Base-by-base conservation (phyloP, 2,329 filamentous ascomycete species). In the Thermochaetoides dissita region DNA sequence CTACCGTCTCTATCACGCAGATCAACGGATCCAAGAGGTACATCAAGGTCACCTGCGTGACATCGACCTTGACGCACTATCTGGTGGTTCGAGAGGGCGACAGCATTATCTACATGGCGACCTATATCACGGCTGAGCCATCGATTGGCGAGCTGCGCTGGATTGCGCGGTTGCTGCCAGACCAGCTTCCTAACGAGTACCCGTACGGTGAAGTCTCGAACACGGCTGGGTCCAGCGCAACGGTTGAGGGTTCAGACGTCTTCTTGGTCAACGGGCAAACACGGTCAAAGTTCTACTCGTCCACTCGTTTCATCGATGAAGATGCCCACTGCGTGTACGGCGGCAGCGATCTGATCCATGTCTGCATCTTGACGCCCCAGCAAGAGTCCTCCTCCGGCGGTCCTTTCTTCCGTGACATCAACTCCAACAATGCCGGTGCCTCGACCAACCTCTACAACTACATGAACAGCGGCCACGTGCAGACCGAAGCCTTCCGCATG, bases 271-370 rank as follows among this genome's bases (percentile, higher is more conserved):
- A 64, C 48, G 72, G 75, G 17, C 63, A 82, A 55, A 82, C 78
- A 0, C 70, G 78, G 34, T 76, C 72, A 59, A 83, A 83, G 57
- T 83, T 82, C 63, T 83, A 79, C 61, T 79, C 74, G 2, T 76
- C 72, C 45, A 65, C 79, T 47, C 68, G 77, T n/a, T 82, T 80
- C 59, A 81, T 83, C 53, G 79, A 83, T 55, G 76, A 80, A 51
- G 63, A 72, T 36, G 67, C 71, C 28, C 76, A 79, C 55, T 82
- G 78, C 57, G 72, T 78, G 33, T 69, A 67, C 45, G 69, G 71
- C 17, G 64, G 62, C 45, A 59, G 55, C 41, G 57, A 61, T 38
- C 51, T 50, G 28, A 66, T 73, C 33, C 72, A 78, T 49, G 76
- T 74, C 8, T 82, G 77, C 57, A 72, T 81, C 57, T 62, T 79